Conservation (phyloP, 1,139 yeast genomes). For the Blastobotrys ciferrii region DNA sequence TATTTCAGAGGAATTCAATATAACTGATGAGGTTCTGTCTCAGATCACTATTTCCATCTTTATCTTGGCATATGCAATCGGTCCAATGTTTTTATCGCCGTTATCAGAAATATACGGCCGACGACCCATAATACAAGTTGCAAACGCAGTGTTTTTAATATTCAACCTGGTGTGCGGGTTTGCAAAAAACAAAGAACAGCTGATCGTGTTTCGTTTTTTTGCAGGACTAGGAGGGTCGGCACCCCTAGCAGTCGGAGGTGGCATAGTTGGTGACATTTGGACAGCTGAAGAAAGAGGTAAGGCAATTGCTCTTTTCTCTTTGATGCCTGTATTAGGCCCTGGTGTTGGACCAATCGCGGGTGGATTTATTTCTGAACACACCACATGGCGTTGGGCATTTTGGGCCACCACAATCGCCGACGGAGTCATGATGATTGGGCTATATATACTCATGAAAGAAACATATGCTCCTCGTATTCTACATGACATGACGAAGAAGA, state of each 20-base stretch:
- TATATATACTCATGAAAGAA: constrained; percentile 48
- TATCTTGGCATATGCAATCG: constrained; percentile 60
- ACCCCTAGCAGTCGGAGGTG: constrained; percentile 63
- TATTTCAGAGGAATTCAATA: constrained; percentile 45
- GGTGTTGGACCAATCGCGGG: constrained; percentile 57
- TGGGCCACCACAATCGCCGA: constrained; percentile 53
- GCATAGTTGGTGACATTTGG: constrained; percentile 60
- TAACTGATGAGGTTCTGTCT: constrained; percentile 40
- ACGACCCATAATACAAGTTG: constrained; percentile 46
- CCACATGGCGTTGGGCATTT: constrained; percentile 59
- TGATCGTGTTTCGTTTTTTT: constrained; percentile 51
- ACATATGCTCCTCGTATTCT: constrained; percentile 59
- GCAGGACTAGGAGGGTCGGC: constrained; percentile 67
- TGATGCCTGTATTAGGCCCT: constrained; percentile 61
- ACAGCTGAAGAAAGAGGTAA: constrained; percentile 49
- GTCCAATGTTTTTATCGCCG: constrained; percentile 62
- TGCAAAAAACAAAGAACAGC: constrained; percentile 48
- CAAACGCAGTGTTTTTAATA: constrained; percentile 49
- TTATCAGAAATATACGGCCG: constrained; percentile 60
- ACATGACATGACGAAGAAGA: constrained; percentile 46
- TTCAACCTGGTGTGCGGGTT: constrained; percentile 61
- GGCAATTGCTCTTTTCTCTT: constrained; percentile 56
- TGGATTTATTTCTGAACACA: constrained; percentile 51
- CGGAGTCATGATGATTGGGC: constrained; percentile 46
- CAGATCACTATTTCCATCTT: constrained; percentile 55